These are phyloP conservation scores for Daldinia decipiens DNA, from an alignment of 495 filamentous ascomycete species.

Conservation along the genomic window DNA sequence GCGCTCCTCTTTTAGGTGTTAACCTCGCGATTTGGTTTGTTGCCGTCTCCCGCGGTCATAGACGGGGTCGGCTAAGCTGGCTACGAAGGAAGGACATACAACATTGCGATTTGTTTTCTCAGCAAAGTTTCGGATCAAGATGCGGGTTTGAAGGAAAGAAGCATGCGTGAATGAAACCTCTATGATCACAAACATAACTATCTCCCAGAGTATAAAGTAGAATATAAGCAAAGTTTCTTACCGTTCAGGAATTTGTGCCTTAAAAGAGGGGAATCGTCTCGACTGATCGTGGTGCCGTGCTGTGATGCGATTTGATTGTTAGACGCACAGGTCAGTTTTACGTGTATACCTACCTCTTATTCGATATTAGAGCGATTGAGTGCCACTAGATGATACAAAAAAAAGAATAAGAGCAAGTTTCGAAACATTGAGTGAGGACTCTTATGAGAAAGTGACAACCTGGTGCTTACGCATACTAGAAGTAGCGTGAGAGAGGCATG, in stretches of 20 bases:
- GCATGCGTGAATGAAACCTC: neutral
- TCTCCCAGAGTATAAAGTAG: constrained; percentile 37
- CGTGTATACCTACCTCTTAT: neutral
- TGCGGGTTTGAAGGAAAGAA: neutral
- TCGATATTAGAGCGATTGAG: neutral
- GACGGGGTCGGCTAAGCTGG: constrained; percentile 7
- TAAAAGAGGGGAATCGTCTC: neutral
- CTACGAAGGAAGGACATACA: constrained; percentile 11
- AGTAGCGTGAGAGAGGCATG: too few species aligned
- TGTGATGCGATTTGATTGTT: neutral
- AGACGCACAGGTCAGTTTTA: neutral
- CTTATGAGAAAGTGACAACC: too few species aligned
- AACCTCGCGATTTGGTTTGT: constrained; percentile 8
- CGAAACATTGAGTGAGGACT: too few species aligned
- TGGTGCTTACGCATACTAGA: too few species aligned
- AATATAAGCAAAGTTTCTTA: constrained; percentile 43
- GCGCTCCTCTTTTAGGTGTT: constrained; percentile 25
- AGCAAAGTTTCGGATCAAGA: neutral
- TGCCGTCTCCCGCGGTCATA: constrained; percentile 1
- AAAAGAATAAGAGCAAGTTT: too few species aligned
- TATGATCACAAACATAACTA: constrained; percentile 13
- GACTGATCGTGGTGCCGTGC: neutral
- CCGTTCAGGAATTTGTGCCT: constrained; percentile 10
- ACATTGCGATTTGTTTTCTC: constrained; percentile 19
- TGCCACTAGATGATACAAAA: neutral